Base-by-base conservation (phyloP, 257 asterid species). In the Ligustrum vulgare region DNA sequence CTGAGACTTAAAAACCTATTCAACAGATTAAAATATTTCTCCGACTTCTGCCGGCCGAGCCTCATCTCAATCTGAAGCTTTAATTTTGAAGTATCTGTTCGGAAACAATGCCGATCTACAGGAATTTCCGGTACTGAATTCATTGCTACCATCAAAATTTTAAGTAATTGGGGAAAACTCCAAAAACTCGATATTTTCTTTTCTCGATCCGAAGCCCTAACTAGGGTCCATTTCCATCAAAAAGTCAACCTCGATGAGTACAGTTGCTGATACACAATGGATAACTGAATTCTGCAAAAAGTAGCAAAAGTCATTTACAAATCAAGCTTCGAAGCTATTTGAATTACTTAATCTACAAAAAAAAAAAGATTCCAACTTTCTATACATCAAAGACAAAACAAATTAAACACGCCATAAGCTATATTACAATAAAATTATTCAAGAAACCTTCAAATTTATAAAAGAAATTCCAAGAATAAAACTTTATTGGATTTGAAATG, bases 41-140 rank as follows among this genome's bases (percentile, higher is more conserved):
- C 89, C 0, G 95, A 72, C 75, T 72, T 87, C 54, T 78, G 79
- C 16, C 25, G 80, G 54, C 97, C 97, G 25, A 91, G 82, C 84
- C 80, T 87, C 86, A 74, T 80, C 63, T 82, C 88, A 41, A 91
- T 84, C 37, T 77, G 84, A 80, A 71, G 83, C 37, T 87, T 91
- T 56, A 91, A 84, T 83, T 76, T 89, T 37, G 65, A 13, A 10
- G 88, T 87, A 75, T 89, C 89, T 7, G 84, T 75, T 63, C 91
- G 88, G 72, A 84, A 83, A 63, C 73, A 87, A 83, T 85, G 92
- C 84, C 89, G 79, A 72, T 79, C 80, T 47, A 70, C 85, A 6
- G 81, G 89, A 90, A 85, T 87, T 72, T 77, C 82, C 54, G 25
- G 72, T 60, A 83, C 88, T 47, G 80, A 83, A 82, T 82, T 69